phyloP scores from a whole-genome alignment of 1,139 yeast species.

The Suhomyces choctaworum region DNA sequence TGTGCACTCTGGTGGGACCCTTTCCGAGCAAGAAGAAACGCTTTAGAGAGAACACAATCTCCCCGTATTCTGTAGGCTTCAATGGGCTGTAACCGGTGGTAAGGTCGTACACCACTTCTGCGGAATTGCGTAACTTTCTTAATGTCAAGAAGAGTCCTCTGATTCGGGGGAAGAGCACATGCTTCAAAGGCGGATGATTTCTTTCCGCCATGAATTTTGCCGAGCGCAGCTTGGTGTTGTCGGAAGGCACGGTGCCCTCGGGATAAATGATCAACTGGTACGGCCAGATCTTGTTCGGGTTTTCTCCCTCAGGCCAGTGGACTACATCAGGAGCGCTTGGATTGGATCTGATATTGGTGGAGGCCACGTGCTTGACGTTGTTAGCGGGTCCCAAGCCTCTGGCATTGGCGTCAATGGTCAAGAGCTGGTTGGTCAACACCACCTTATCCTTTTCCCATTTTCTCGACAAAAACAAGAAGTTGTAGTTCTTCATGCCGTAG shows the following conservation, averaged over 20 bases:
- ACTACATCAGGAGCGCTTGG: conserved; percentile 17
- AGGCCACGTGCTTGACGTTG: conserved; percentile 40
- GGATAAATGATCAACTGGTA: conserved; percentile 75
- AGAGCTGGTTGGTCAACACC: conserved; percentile 56
- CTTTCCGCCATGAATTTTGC: conserved; percentile 54
- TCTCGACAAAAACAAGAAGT: conserved; percentile 77
- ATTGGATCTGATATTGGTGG: conserved; percentile 18
- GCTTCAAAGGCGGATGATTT: conserved; percentile 49
- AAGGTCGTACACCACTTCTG: conserved; percentile 74
- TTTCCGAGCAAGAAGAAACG: conserved; percentile 65
- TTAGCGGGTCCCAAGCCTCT: conserved; percentile 53
- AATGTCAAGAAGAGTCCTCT: conserved; percentile 77
- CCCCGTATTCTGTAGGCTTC: conserved; percentile 65
- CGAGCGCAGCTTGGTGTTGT: conserved; percentile 60
- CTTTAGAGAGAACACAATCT: conserved; percentile 67
- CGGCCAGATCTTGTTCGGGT: conserved; percentile 37
- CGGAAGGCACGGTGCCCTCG: conserved; percentile 89
- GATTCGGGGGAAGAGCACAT: conserved; percentile 75
- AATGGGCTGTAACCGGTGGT: conserved; percentile 84
- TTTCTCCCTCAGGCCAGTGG: conserved; percentile 42
- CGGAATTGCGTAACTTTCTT: conserved; percentile 55
- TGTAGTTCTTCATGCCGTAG: conserved; percentile 78
- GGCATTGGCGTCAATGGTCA: conserved; percentile 55
- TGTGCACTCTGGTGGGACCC: conserved; percentile 66
- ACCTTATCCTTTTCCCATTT: conserved; percentile 80